Conservation (phyloP, 192 early-diverging fungal species). For the Phlyctochytrium arcticum region DNA sequence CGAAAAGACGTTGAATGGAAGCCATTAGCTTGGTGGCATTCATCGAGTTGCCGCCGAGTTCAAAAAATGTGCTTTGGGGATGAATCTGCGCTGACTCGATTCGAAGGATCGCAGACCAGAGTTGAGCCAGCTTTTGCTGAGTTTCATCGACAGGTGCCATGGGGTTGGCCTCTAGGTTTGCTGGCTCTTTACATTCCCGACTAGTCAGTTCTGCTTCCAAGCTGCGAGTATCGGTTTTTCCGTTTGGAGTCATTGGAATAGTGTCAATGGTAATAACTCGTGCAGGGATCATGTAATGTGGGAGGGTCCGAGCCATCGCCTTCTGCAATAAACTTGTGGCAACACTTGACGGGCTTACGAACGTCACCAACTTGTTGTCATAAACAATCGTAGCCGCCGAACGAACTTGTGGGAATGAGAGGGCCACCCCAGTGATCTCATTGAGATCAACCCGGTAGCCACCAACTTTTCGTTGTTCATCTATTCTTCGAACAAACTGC, state of each 20-base stretch:
- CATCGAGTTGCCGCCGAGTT: slow-evolving; percentile 12
- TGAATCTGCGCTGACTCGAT: background rate
- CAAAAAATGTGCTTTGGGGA: background rate
- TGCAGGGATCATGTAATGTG: slow-evolving; percentile 36
- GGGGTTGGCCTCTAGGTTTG: no score
- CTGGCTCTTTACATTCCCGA: no score
- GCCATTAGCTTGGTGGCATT: background rate
- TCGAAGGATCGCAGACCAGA: slow-evolving; percentile 1
- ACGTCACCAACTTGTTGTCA: slow-evolving; percentile 25
- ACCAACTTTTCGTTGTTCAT: slow-evolving; percentile 19
- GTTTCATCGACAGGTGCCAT: no score
- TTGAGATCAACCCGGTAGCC: slow-evolving; percentile 20
- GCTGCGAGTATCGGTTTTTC: slow-evolving; percentile 4
- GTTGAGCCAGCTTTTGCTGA: slow-evolving; percentile 1
- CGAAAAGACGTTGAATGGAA: no score
- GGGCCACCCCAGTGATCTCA: background rate
- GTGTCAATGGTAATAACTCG: slow-evolving; percentile 7
- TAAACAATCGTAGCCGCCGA: slow-evolving; percentile 25
- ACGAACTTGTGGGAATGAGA: slow-evolving; percentile 4
- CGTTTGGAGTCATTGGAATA: slow-evolving; percentile 29
- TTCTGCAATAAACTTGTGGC: background rate
- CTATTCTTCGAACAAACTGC: slow-evolving; percentile 13
- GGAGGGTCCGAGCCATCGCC: slow-evolving; percentile 4
- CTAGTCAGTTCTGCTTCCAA: background rate
- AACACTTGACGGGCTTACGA: slow-evolving; percentile 15